These are phyloP conservation scores for Logfia minima DNA, from an alignment of 129 eudicot species.

Conservation along the genomic window DNA sequence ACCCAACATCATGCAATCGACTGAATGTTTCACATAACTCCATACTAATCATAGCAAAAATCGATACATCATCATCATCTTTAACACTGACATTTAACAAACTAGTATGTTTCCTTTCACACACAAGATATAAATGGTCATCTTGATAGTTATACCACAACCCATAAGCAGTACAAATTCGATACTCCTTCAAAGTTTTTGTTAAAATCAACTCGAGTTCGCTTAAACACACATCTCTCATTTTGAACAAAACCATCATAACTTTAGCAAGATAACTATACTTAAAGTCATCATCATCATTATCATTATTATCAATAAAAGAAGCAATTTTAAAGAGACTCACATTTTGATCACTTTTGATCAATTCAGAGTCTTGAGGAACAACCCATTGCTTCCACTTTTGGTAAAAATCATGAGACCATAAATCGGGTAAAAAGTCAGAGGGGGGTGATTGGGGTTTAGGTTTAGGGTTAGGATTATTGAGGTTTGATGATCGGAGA, in stretches of 20 bases:
- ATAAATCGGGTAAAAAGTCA: constrained; percentile 40
- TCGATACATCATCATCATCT: constrained; percentile 20
- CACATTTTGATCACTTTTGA: constrained; percentile 27
- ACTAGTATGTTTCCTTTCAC: constrained; percentile 33
- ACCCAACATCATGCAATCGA: constrained; percentile 44
- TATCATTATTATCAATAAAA: constrained; percentile 11
- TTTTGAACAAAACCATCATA: constrained; percentile 47
- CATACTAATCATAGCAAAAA: constrained; percentile 43
- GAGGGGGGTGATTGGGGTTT: constrained; percentile 5
- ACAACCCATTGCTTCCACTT: constrained; percentile 62
- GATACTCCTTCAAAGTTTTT: constrained; percentile 29
- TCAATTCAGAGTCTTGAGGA: constrained; percentile 29
- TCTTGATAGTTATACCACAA: constrained; percentile 59
- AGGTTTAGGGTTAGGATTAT: constrained; percentile 7
- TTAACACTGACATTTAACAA: constrained; percentile 11
- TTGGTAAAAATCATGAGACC: constrained; percentile 52
- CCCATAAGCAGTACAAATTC: constrained; percentile 56
- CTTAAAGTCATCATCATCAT: constrained; percentile 23
- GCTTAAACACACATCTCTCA: constrained; percentile 40
- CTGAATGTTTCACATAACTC: constrained; percentile 61
- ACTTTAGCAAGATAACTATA: constrained; percentile 47
- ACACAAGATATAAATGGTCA: constrained; percentile 50
- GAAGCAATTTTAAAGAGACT: constrained; percentile 48
- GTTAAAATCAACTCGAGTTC: constrained; percentile 45
- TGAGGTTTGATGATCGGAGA: background rate